phyloP scores from a whole-genome alignment of 148 eudicot genomes.

The Rhododendron simsii region DNA sequence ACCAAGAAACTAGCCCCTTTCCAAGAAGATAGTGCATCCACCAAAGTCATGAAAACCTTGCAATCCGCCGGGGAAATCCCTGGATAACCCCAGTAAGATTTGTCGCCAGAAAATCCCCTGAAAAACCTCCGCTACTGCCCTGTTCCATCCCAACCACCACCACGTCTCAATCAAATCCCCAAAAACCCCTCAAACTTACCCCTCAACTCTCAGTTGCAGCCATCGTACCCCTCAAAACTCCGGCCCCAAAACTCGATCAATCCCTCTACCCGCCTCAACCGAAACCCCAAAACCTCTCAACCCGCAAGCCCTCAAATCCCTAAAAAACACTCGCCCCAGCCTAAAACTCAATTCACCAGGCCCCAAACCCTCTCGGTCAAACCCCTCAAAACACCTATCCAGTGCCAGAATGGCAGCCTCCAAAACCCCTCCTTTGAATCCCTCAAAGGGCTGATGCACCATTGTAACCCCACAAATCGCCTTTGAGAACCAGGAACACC shows the following conservation, averaged over 20 bases:
- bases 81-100: neutral
- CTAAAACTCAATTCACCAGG: neutral
- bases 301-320: too few relatives aligned
- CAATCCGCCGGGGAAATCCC: neutral
- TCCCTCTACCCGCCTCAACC: neutral
- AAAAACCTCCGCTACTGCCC: too few relatives aligned
- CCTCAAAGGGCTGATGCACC: neutral
- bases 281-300: too few relatives aligned
- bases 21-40: neutral
- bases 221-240: neutral
- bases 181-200: neutral
- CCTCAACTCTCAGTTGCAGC: neutral
- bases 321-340: too few relatives aligned
- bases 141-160: neutral
- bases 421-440: neutral
- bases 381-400: neutral
- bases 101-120: neutral
- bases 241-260: neutral
- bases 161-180: neutral
- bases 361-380: neutral
- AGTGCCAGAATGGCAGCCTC: neutral
- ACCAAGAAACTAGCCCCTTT: neutral
- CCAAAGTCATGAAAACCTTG: neutral
- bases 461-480: neutral
- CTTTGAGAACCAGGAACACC: neutral